Percentiles rank a stretch among this genome's conserved stretches.
Evolutionary conservation across 192 early-diverging fungal genomes (phyloP).

Genomic region (Nowakowskiella sp.): DNA sequence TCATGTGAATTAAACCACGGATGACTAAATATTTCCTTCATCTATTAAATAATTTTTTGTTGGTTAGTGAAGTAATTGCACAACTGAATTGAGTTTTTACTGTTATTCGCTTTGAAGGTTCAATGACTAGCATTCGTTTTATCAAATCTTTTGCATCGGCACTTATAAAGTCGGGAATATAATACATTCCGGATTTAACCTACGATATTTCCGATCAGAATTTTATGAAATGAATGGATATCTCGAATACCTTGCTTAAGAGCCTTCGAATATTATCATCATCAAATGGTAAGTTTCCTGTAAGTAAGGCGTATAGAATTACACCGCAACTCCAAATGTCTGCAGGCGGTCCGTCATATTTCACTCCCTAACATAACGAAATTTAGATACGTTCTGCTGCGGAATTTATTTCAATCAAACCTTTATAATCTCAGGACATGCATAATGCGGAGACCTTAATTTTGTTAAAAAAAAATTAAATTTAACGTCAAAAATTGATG

Average conservation of each 20-base stretch:
- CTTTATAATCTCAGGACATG: constrained; percentile 64
- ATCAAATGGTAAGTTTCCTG: constrained; percentile 67
- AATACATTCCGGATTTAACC: constrained; percentile 45
- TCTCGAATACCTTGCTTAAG: constrained; percentile 57
- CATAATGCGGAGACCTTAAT: constrained; percentile 62
- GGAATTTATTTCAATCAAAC: constrained; percentile 10
- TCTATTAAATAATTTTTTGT: constrained; percentile 18
- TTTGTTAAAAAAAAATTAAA: not conserved
- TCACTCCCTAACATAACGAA: constrained; percentile 33
- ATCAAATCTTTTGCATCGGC: constrained; percentile 70
- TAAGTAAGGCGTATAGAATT: constrained; percentile 64
- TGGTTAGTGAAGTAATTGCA: not conserved
- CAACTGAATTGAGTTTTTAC: constrained; percentile 13
- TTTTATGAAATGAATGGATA: constrained; percentile 21
- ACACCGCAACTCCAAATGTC: constrained; percentile 72
- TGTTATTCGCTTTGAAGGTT: constrained; percentile 56
- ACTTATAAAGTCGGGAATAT: constrained; percentile 81
- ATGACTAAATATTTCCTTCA: constrained; percentile 47
- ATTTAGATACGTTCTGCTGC: not conserved
- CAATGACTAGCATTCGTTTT: constrained; percentile 82
- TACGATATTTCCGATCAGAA: constrained; percentile 31
- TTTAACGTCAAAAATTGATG: constrained; percentile 2
- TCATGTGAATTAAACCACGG: constrained; percentile 46
- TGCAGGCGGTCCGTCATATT: constrained; percentile 56
- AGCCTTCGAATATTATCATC: constrained; percentile 62